A percentile compares a stretch with the other conserved stretches of the same genome.
phyloP scores from a whole-genome alignment of 805 yeast species.

The Tetrapisispora arboricola region DNA sequence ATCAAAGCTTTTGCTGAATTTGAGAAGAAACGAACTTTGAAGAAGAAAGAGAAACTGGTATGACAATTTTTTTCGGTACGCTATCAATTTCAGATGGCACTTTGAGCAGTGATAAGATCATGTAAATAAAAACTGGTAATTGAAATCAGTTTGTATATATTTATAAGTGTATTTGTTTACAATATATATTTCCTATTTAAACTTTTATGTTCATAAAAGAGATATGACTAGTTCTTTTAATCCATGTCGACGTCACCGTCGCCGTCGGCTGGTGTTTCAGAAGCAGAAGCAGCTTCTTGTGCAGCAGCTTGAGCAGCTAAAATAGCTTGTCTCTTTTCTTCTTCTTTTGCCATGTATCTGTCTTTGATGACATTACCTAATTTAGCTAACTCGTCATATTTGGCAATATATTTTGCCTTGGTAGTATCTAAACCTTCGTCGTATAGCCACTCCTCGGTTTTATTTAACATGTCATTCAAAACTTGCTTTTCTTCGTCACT shows the following conservation, averaged over 20 bases:
- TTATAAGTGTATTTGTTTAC: not conserved
- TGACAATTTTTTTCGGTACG: too few species aligned
- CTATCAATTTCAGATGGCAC: too few species aligned
- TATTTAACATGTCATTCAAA: slow-evolving; percentile 59
- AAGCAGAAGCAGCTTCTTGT: slow-evolving; percentile 10
- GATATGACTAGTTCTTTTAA: not conserved
- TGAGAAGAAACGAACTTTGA: slow-evolving; percentile 52
- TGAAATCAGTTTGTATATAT: not conserved
- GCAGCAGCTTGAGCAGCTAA: slow-evolving; percentile 61
- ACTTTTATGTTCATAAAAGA: not conserved
- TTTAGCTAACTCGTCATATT: slow-evolving; percentile 92
- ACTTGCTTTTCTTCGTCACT: slow-evolving; percentile 81
- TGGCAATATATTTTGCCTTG: slow-evolving; percentile 95
- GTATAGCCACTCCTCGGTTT: slow-evolving; percentile 97
- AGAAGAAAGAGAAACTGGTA: slow-evolving; percentile 6
- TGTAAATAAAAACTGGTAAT: too few species aligned
- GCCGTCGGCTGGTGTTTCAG: slow-evolving; percentile 27
- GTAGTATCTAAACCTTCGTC: slow-evolving; percentile 94
- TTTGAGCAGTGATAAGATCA: too few species aligned
- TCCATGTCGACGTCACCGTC: slow-evolving; percentile 28
- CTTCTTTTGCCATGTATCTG: slow-evolving; percentile 87
- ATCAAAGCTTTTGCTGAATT: slow-evolving; percentile 76
- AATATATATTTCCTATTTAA: not conserved
- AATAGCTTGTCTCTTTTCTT: slow-evolving; percentile 83
- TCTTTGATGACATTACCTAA: slow-evolving; percentile 93